phyloP scores from a whole-genome alignment of 371 early-diverging fungal species.

The Dentiscutata heterogama region DNA sequence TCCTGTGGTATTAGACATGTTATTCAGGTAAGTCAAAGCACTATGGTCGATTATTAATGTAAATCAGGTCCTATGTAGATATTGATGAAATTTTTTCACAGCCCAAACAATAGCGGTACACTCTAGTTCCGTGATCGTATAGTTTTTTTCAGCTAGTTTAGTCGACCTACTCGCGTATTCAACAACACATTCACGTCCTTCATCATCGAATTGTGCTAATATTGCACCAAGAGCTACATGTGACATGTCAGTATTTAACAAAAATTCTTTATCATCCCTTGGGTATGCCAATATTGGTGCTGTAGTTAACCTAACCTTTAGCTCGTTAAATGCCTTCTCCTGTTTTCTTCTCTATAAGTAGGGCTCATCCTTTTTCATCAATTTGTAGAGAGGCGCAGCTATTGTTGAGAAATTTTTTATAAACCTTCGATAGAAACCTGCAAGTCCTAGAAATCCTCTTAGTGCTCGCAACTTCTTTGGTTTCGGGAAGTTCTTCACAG shows the following conservation, averaged over 20 bases:
- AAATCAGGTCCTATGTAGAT: not conserved
- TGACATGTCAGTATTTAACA: constrained; percentile 50
- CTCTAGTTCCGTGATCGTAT: not conserved
- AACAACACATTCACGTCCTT: not conserved
- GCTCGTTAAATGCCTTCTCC: constrained; percentile 48
- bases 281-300: constrained; percentile 49
- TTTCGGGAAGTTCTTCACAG: not conserved
- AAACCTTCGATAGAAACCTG: constrained; percentile 57
- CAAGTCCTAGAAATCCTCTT: constrained; percentile 55
- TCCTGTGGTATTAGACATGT: not conserved
- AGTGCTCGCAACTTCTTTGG: constrained; percentile 55
- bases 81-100: not conserved
- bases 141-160: not conserved
- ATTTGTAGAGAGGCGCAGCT: constrained; percentile 56
- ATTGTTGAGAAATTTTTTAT: constrained; percentile 54
- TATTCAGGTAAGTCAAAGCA: not conserved
- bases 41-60: not conserved
- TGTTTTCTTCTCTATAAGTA: constrained; percentile 48
- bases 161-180: no score
- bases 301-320: constrained; percentile 45
- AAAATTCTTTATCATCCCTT: constrained; percentile 48
- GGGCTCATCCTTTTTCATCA: constrained; percentile 49
- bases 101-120: not conserved
- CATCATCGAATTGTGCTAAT: constrained; percentile 49
- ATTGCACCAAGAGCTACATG: constrained; percentile 51